phyloP scores from a whole-genome alignment of 2,329 filamentous ascomycete species.

The Fusarium begoniae region DNA sequence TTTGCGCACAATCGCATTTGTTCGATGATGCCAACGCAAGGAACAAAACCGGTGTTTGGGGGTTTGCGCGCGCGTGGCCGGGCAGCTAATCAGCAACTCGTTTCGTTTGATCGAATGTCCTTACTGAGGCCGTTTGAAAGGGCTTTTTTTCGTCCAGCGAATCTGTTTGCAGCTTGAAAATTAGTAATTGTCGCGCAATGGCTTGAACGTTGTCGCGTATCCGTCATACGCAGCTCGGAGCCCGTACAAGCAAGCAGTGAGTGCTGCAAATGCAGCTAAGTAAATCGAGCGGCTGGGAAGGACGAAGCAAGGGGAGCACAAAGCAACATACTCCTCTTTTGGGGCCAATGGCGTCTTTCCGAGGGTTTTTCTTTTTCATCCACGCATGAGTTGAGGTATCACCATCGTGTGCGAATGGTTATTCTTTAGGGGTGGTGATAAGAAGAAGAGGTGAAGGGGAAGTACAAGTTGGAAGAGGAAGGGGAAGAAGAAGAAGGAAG shows the following conservation, averaged over 20 bases:
- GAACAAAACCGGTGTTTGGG: background rate
- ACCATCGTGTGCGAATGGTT: slow-evolving; percentile 12
- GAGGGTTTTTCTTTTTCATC: slow-evolving; percentile 16
- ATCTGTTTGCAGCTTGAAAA: slow-evolving; percentile 2
- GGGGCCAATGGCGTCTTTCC: slow-evolving; percentile 35
- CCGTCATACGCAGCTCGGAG: slow-evolving; percentile 23
- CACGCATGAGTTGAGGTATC: slow-evolving; percentile 24
- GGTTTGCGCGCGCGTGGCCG: slow-evolving; percentile 10
- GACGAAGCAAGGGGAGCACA: slow-evolving; percentile 23
- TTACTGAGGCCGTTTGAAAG: background rate
- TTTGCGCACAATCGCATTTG: slow-evolving; percentile 16
- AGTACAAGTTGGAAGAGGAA: slow-evolving; percentile 1
- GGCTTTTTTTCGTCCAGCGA: slow-evolving; percentile 7
- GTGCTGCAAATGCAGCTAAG: slow-evolving; percentile 7
- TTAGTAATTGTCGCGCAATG: slow-evolving; percentile 15
- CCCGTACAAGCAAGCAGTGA: slow-evolving; percentile 10
- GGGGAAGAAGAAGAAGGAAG: background rate
- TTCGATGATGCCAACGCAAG: background rate
- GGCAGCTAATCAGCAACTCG: background rate
- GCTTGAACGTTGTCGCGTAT: slow-evolving; percentile 22
- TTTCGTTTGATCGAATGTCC: background rate
- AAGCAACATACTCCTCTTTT: slow-evolving; percentile 37
- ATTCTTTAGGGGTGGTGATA: background rate
- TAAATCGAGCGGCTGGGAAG: slow-evolving; percentile 29
- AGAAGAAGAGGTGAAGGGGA: slow-evolving; percentile 5